Percentiles rank a stretch among this genome's conserved stretches.
Evolutionary conservation across 208 protist genomes (phyloP).

Genomic region (Porcisia deanei): DNA sequence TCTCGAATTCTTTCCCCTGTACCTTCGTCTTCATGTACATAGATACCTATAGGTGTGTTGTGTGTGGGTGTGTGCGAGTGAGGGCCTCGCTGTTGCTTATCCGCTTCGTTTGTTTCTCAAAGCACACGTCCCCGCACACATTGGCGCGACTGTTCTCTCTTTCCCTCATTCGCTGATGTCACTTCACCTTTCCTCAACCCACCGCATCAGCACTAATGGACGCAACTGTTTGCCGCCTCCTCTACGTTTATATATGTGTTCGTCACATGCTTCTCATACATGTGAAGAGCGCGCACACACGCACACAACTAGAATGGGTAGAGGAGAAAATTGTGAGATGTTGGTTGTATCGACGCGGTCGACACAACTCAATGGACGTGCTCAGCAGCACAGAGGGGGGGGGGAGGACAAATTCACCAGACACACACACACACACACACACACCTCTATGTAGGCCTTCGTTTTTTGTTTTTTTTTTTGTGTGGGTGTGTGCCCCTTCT

Average conservation of each 20-base stretch:
- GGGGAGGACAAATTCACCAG: not conserved
- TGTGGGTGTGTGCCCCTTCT: not conserved
- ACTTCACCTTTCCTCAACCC: not conserved
- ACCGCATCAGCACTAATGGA: not conserved
- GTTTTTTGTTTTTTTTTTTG: not conserved
- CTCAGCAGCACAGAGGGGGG: not conserved
- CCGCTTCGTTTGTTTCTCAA: not conserved
- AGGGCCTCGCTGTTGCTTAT: not conserved
- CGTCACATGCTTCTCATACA: not conserved
- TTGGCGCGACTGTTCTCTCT: not conserved
- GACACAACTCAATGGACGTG: not conserved
- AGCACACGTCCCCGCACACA: not conserved
- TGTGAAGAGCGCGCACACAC: not conserved
- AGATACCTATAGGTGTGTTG: not conserved
- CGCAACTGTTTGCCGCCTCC: not conserved
- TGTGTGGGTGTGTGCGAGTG: not conserved
- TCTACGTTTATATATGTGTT: not conserved
- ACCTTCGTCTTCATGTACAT: conserved; percentile 4
- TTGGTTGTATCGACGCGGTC: not conserved
- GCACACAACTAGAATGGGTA: not conserved
- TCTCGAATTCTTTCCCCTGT: not conserved
- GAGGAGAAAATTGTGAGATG: not conserved
- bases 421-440: not conserved
- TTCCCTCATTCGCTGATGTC: not conserved
- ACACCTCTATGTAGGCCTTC: not conserved